Base-by-base conservation (phyloP, 2,329 filamentous ascomycete genomes). In the Lasiodiplodia sp. region DNA sequence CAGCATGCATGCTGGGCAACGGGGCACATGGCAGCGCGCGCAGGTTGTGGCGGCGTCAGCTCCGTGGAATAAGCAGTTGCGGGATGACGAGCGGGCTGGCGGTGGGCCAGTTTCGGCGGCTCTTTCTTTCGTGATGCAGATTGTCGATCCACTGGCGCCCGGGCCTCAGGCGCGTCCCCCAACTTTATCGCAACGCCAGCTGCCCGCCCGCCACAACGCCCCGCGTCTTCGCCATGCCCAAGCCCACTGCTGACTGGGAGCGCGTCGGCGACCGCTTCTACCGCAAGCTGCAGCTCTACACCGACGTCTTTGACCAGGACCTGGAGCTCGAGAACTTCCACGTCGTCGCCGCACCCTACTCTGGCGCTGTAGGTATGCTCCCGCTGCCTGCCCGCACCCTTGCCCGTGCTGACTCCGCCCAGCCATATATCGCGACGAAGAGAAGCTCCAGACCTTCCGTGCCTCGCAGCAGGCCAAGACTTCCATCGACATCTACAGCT, bases 251-350 rank as follows among this genome's bases (percentile, higher is more conserved):
- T 75, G 93, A 95, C 80, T 99, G 96, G 96, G 94, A 97, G 85
- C 92, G 89, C 81, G 89, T 98, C 73, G 96, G 93, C 78, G 92
- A 96, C 81, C 91, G 89, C 76, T 98, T 96, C 86, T 99, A 98
- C 84, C 92, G 95, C 79, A 97, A 97, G 84, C 90, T 92, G 68
- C 92, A 95, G 81, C 88, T 97, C 70, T 99, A 98, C 85, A 94
- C 94, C 70, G 92, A 90, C 72, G 88, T 98, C 72, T 99, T 98
- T 80, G 94, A 97, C 81, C 88, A 92, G 77, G 94, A 97, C 78
- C 86, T 97, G 71, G 94, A 99, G 82, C 88, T 99, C 73, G 94
- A 97, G 84, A 96, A 96, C 83, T 97, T 96, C 83, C 87, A 95
- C 75, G 90, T 97, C 76, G 90, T 91, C 69, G 96, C 94, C 77